Conservation (phyloP, 148 eudicot genomes). For the Dysphania ambrosioides region DNA sequence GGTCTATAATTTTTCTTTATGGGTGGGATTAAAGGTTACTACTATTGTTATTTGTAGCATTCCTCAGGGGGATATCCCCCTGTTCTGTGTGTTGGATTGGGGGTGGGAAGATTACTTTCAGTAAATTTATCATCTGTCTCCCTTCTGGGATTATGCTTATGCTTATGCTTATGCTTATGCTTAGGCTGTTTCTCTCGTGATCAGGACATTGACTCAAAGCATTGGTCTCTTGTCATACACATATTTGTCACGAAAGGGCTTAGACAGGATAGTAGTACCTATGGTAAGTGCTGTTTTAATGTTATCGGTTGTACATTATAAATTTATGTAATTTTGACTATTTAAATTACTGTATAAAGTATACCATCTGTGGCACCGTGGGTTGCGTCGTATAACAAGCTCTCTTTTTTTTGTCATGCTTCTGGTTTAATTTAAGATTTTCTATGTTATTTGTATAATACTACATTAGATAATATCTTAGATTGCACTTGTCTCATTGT, state of each 20-base stretch:
- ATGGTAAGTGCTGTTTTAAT: conserved; percentile 55
- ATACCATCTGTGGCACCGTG: neutral
- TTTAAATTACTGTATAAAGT: neutral
- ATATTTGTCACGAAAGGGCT: conserved; percentile 60
- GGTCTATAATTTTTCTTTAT: neutral
- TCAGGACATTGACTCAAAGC: conserved; percentile 79
- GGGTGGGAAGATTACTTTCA: neutral
- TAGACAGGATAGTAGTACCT: conserved; percentile 90
- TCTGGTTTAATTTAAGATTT: neutral
- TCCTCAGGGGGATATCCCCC: neutral
- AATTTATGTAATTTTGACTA: neutral
- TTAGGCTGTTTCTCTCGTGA: conserved; percentile 23
- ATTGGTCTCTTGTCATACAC: conserved; percentile 89
- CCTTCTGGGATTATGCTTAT: neutral
- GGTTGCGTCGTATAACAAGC: neutral
- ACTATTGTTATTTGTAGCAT: neutral
- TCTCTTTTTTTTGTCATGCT: neutral
- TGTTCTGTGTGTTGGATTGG: neutral
- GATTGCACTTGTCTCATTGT: neutral
- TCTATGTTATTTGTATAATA: neutral
- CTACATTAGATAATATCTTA: neutral
- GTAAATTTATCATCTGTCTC: neutral
- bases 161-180: neutral
- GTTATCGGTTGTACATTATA: neutral
- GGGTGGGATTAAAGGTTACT: neutral